Conservation (phyloP, 2,329 filamentous ascomycete species). For the Pleomassaria siparia region DNA sequence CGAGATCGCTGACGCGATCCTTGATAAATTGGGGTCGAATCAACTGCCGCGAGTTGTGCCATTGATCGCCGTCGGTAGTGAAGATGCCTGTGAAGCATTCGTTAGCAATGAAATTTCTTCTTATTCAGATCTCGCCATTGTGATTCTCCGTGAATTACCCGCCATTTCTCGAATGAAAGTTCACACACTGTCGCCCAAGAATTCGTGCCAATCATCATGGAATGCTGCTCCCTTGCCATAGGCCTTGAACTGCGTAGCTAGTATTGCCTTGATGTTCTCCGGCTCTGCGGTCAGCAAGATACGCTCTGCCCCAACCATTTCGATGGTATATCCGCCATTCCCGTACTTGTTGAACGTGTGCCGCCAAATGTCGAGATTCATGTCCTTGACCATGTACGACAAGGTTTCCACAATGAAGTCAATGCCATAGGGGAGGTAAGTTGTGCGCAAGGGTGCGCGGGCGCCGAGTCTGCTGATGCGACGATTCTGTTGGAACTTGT, state of each 20-base stretch:
- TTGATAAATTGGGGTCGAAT: slow-evolving; percentile 85
- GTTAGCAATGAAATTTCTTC: slow-evolving; percentile 8
- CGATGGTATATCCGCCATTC: slow-evolving; percentile 58
- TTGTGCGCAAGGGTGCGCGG: slow-evolving; percentile 46
- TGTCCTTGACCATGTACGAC: slow-evolving; percentile 53
- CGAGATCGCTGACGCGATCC: slow-evolving; percentile 78
- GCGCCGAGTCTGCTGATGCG: slow-evolving; percentile 47
- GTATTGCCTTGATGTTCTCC: slow-evolving; percentile 86
- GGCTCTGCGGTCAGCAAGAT: slow-evolving; percentile 77
- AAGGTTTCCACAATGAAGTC: slow-evolving; percentile 65
- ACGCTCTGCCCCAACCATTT: slow-evolving; percentile 61
- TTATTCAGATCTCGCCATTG: neutral
- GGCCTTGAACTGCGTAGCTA: slow-evolving; percentile 84
- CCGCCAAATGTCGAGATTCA: slow-evolving; percentile 65
- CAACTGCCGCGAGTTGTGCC: slow-evolving; percentile 79
- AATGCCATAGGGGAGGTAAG: slow-evolving; percentile 55
- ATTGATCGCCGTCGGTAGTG: slow-evolving; percentile 74
- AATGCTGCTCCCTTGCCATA: slow-evolving; percentile 81
- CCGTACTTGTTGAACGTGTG: slow-evolving; percentile 50
- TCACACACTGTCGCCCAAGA: slow-evolving; percentile 70
- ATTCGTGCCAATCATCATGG: slow-evolving; percentile 73
- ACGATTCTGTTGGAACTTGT: slow-evolving; percentile 31
- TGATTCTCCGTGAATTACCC: neutral
- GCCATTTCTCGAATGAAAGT: neutral
- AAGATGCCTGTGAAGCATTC: slow-evolving; percentile 49